These are phyloP conservation scores for Flaveria linearis DNA, from an alignment of 129 eudicot species.

Conservation along the genomic window DNA sequence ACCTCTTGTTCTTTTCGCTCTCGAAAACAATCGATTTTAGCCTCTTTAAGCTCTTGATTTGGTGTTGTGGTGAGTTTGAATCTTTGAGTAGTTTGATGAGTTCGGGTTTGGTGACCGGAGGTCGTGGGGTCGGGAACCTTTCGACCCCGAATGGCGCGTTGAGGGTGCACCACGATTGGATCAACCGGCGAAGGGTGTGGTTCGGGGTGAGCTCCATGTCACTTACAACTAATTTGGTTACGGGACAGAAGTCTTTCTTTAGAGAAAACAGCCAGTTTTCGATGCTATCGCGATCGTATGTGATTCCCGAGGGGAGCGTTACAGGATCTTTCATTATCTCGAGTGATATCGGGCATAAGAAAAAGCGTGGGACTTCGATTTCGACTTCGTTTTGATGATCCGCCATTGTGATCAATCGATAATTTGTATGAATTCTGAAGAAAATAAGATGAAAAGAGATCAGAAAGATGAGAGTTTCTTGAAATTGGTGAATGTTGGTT, in stretches of 20 bases:
- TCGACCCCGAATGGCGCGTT: slow-evolving; percentile 32
- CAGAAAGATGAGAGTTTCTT: neutral
- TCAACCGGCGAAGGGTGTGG: slow-evolving; percentile 43
- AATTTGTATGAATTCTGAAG: too few relatives aligned
- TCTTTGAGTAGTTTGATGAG: slow-evolving; percentile 21
- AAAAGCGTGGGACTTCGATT: slow-evolving; percentile 27
- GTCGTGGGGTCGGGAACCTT: slow-evolving; percentile 33
- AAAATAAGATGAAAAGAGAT: neutral
- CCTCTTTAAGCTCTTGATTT: slow-evolving; percentile 21
- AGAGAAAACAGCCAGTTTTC: slow-evolving; percentile 35
- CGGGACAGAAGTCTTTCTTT: slow-evolving; percentile 31
- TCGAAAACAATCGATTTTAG: slow-evolving; percentile 18
- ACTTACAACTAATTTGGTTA: slow-evolving; percentile 24
- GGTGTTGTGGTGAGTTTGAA: slow-evolving; percentile 13
- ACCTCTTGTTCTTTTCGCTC: slow-evolving; percentile 35
- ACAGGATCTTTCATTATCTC: slow-evolving; percentile 45
- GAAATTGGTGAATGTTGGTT: slow-evolving; percentile 1
- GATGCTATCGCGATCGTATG: slow-evolving; percentile 38
- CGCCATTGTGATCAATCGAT: neutral
- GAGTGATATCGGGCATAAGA: slow-evolving; percentile 40
- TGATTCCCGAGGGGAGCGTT: slow-evolving; percentile 32
- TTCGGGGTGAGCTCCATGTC: slow-evolving; percentile 37
- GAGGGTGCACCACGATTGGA: slow-evolving; percentile 40
- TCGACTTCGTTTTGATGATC: neutral
- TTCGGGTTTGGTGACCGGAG: slow-evolving; percentile 22